Percentiles rank a stretch among this genome's conserved stretches.
Evolutionary conservation across 2,329 filamentous ascomycete species (phyloP).

Genomic region (Drechslerella coelobrocha): DNA sequence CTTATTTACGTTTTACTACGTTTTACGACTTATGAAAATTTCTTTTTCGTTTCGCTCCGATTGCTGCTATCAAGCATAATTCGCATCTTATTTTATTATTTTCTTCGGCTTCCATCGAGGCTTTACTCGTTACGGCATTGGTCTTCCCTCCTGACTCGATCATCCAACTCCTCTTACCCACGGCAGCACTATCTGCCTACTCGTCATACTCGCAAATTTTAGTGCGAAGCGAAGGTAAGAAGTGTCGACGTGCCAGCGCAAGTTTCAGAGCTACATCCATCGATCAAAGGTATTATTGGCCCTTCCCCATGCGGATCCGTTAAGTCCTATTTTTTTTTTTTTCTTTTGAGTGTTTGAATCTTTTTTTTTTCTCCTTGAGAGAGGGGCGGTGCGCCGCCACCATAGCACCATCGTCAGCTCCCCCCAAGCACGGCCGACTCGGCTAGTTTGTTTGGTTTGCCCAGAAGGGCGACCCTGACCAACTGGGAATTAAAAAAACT

Average conservation of each 20-base stretch:
- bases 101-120: constrained; percentile 3
- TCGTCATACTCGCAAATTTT: neutral
- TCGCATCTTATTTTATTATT: neutral
- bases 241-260: neutral
- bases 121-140: constrained; percentile 44
- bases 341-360: neutral
- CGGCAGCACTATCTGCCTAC: constrained; percentile 3
- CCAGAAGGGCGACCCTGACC: constrained; percentile 35
- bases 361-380: neutral
- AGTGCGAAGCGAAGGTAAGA: constrained; percentile 3
- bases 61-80: constrained; percentile 21
- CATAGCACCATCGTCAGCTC: constrained; percentile 29
- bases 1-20: constrained; percentile 9
- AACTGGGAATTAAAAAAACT: constrained; percentile 14
- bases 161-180: constrained; percentile 19
- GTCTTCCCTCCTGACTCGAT: constrained; percentile 47
- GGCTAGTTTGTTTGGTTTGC: constrained; percentile 31
- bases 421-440: constrained; percentile 22
- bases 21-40: constrained; percentile 10
- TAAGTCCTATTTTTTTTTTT: neutral
- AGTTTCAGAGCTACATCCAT: neutral
- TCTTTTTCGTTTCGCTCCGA: constrained; percentile 9
- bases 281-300: constrained; percentile 3
- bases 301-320: neutral
- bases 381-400: constrained; percentile 12